Conservation (phyloP, 345 rosid genomes). For the Brassica cretica region DNA sequence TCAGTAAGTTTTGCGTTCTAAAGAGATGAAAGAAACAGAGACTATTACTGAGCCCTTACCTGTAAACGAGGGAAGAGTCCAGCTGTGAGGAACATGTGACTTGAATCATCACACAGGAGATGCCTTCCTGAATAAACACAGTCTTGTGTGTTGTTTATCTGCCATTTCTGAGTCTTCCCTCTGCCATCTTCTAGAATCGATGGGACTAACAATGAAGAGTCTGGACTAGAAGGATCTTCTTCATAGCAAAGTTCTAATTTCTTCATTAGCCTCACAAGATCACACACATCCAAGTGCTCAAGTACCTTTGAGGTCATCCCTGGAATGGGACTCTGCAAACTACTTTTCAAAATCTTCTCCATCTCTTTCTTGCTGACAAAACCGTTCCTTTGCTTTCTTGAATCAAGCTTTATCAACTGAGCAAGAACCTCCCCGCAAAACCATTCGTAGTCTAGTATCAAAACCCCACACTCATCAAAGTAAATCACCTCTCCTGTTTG, state of each 20-base stretch:
- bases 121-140: slow-evolving; percentile 77
- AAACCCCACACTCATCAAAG: slow-evolving; percentile 69
- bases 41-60: slow-evolving; percentile 42
- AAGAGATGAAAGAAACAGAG: slow-evolving; percentile 8
- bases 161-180: slow-evolving; percentile 89
- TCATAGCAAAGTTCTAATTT: slow-evolving; percentile 81
- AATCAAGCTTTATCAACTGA: slow-evolving; percentile 73
- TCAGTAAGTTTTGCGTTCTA: slow-evolving; percentile 21
- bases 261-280: slow-evolving; percentile 81
- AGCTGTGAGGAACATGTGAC: slow-evolving; percentile 83
- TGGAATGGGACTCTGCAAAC: slow-evolving; percentile 80
- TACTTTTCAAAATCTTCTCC: slow-evolving; percentile 74
- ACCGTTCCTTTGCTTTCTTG: slow-evolving; percentile 62
- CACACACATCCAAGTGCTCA: slow-evolving; percentile 68
- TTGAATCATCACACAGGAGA: slow-evolving; percentile 90
- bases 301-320: slow-evolving; percentile 84
- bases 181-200: slow-evolving; percentile 94
- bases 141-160: slow-evolving; percentile 50
- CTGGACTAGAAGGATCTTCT: slow-evolving; percentile 71
- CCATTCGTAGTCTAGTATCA: slow-evolving; percentile 86
- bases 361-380: slow-evolving; percentile 69
- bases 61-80: slow-evolving; percentile 94
- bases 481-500: slow-evolving; percentile 83
- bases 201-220: slow-evolving; percentile 72
- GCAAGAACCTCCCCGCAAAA: slow-evolving; percentile 80